Percentiles rank a stretch among this genome's conserved stretches.
Evolutionary conservation across 176 grass and related monocot species (phyloP).

Genomic region (Avena eriantha): DNA sequence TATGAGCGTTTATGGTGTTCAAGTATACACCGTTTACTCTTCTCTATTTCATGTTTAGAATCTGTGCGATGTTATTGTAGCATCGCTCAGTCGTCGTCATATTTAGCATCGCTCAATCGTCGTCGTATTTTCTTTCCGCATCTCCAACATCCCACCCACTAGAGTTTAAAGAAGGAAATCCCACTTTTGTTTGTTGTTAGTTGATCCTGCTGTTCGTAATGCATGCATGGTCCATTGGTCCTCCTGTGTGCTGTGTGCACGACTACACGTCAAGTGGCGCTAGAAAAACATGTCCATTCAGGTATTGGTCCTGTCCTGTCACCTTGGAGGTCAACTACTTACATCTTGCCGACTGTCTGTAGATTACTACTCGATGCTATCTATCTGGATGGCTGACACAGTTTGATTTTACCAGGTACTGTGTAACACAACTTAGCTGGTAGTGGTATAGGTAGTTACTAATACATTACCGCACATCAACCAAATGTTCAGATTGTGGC

Average conservation of each 20-base stretch:
- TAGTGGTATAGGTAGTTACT: background rate
- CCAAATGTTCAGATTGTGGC: background rate
- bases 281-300: background rate
- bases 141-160: background rate
- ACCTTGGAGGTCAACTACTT: constrained; percentile 14
- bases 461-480: background rate
- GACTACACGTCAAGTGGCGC: background rate
- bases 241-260: background rate
- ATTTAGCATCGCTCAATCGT: background rate
- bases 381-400: background rate
- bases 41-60: background rate
- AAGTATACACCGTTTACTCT: background rate
- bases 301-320: constrained; percentile 10
- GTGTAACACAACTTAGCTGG: background rate
- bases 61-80: background rate
- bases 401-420: background rate
- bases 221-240: constrained; percentile 35
- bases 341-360: background rate
- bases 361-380: background rate
- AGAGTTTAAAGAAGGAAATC: background rate
- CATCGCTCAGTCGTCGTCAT: background rate
- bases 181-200: background rate
- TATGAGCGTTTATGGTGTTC: background rate
- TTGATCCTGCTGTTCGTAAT: constrained; percentile 26
- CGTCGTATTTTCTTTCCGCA: background rate